These are phyloP conservation scores for Neurospora sp. DNA, from an alignment of 495 filamentous ascomycete species.

Conservation along the genomic window DNA sequence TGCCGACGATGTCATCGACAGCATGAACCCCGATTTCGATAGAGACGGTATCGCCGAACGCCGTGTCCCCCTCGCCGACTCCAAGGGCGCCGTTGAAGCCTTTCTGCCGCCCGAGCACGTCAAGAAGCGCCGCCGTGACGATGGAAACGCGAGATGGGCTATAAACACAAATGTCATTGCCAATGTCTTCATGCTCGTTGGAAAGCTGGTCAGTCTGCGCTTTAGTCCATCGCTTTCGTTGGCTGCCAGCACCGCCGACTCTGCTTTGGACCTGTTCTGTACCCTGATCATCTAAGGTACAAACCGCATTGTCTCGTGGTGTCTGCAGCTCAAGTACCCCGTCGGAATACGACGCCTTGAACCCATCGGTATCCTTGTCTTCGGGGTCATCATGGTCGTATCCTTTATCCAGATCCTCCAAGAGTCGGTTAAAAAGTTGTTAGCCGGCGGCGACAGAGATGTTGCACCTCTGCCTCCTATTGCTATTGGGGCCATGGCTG, in stretches of 20 bases:
- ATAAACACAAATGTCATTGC: constrained; percentile 43
- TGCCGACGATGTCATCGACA: constrained; percentile 43
- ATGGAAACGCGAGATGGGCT: constrained; percentile 36
- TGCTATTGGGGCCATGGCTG: constrained; percentile 32
- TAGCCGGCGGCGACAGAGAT: constrained; percentile 24
- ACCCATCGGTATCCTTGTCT: constrained; percentile 41
- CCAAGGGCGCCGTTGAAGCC: constrained; percentile 28
- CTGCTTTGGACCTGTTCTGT: constrained; percentile 39
- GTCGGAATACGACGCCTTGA: constrained; percentile 37
- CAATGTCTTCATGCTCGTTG: constrained; percentile 34
- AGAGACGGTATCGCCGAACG: constrained; percentile 37
- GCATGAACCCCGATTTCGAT: constrained; percentile 41
- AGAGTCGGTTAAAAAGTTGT: constrained; percentile 34
- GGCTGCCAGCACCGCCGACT: constrained; percentile 36
- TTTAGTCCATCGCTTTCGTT: constrained; percentile 37
- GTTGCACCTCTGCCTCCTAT: constrained; percentile 20
- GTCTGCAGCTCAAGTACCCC: constrained; percentile 33
- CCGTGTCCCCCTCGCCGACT: constrained; percentile 27
- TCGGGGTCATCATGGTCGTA: constrained; percentile 43
- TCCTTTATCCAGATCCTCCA: constrained; percentile 40
- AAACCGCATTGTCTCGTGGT: constrained; percentile 35
- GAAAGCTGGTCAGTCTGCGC: constrained; percentile 29
- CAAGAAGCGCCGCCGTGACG: constrained; percentile 28
- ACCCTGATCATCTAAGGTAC: constrained; percentile 39
- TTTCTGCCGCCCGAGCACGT: constrained; percentile 41